Base-by-base conservation (phyloP, 352 stramenopile species). In the Pythium sukuiense region DNA sequence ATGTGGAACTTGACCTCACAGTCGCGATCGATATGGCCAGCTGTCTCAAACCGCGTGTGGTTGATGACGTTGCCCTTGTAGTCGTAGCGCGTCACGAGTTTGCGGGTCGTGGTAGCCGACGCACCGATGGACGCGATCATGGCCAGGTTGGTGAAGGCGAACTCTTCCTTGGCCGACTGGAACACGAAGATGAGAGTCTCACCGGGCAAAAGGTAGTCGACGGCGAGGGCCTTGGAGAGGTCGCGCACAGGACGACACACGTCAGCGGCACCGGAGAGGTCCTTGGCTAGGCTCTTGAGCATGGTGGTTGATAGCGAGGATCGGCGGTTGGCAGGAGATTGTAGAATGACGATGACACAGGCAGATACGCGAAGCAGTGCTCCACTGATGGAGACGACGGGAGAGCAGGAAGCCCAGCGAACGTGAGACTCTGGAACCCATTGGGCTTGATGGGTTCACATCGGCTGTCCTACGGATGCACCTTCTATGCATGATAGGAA, bases 1-100 rank as follows among this genome's bases (percentile, higher is more conserved):
- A 85, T 80, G n/a, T 60, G 18, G 53, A 89, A 85, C 61, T 86
- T 87, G 73, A 87, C 77, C 60, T 87, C 76, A 45, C 76, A 82
- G 72, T 87, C 78, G 29, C 76, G 76, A 41, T 87, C 76, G n/a
- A 79, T 74, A 43, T 71, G 72, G 33, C 74, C 78, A 4, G 76
- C 72, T n/a, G 73, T 84, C 70, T 87, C 78, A 39, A 84, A 87
- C 59, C 74, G 59, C n/a, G 84, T 65, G 27, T 79, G 11, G 1
- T 45, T 53, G 49, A 83, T 76, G 2, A 18, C 33, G 46, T 72
- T 32, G 39, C 68, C 39, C 48, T 74, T 72, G 73, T 75, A 85
- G 33, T 73, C 61, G 66, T 74, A 83, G n/a, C 78, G 78, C 33
- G 75, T 68, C 45, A 86, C 67, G 14, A 88, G 70, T 54, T 77